Percentiles rank a stretch among this genome's conserved stretches.
Conservation (phyloP, 176 grass and related monocot species). For the Musa troglodytarum region DNA sequence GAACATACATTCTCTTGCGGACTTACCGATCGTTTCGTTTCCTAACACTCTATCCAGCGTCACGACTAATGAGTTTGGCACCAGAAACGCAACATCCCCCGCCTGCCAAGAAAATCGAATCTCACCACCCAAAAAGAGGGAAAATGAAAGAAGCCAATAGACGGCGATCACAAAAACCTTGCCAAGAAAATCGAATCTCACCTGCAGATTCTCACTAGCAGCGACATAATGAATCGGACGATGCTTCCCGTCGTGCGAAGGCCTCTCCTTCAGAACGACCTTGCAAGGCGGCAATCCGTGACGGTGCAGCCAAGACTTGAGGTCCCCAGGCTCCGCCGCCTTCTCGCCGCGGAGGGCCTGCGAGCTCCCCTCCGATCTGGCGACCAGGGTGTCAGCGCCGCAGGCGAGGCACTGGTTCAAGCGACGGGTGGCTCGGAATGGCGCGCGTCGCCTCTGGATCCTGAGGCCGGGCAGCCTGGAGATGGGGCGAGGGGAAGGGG, state of each 20-base stretch:
- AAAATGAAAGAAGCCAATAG: neutral
- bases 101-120: constrained; percentile 32
- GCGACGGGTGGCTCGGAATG: constrained; percentile 16
- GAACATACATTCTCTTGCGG: neutral
- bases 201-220: constrained; percentile 68
- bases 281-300: constrained; percentile 53
- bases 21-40: constrained; percentile 81
- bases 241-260: constrained; percentile 52
- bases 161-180: constrained; percentile 2
- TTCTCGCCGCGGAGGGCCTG: constrained; percentile 9
- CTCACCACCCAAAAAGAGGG: neutral
- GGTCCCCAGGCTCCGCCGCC: constrained; percentile 29
- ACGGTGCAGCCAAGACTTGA: constrained; percentile 54
- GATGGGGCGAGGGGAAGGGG: constrained; percentile 18
- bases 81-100: constrained; percentile 75
- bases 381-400: constrained; percentile 36
- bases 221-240: constrained; percentile 54
- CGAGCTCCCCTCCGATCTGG: constrained; percentile 26
- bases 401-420: constrained; percentile 37
- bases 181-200: neutral
- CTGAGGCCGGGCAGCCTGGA: constrained; percentile 17
- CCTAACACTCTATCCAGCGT: constrained; percentile 85
- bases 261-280: constrained; percentile 62
- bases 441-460: neutral
- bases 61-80: constrained; percentile 80